Percentiles rank a stretch among this genome's conserved stretches.
These are phyloP conservation scores for Fraxinus sp. DNA, from an alignment of 305 asterid genomes.

Conservation along the genomic window DNA sequence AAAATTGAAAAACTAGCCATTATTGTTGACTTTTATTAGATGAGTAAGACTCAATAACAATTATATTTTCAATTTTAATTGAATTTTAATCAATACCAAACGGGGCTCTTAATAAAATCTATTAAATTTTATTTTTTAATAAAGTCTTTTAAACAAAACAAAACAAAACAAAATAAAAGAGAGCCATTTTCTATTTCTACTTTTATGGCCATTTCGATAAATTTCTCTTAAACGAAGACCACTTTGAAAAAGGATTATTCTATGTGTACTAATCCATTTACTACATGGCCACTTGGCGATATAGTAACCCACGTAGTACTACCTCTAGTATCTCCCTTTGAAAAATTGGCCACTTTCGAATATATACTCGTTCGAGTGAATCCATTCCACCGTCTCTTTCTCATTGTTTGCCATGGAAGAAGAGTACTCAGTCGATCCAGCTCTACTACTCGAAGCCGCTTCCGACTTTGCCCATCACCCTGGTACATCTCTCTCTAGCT, in stretches of 20 bases:
- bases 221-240: neutral
- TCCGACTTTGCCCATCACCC: slow-evolving; percentile 55
- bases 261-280: too few relatives aligned
- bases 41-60: too few relatives aligned
- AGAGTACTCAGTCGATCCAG: slow-evolving; percentile 71
- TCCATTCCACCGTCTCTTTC: neutral
- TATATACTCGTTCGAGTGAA: neutral
- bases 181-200: neutral
- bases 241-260: neutral
- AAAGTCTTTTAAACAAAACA: too few relatives aligned
- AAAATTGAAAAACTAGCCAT: too few relatives aligned
- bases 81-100: too few relatives aligned
- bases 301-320: too few relatives aligned
- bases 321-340: neutral
- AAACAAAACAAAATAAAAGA: too few relatives aligned
- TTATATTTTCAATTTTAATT: too few relatives aligned
- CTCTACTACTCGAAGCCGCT: slow-evolving; percentile 68
- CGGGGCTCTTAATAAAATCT: too few relatives aligned
- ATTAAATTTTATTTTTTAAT: too few relatives aligned
- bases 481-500: slow-evolving; percentile 32
- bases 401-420: slow-evolving; percentile 45
- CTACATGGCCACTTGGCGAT: too few relatives aligned
- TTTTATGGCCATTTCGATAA: neutral
- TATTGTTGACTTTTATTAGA: too few relatives aligned
- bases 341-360: neutral